Evolutionary conservation across 2,329 filamentous ascomycete species (phyloP), one percentile per base, ranked within the genome.

Genomic region (Sporothrix sp.): DNA sequence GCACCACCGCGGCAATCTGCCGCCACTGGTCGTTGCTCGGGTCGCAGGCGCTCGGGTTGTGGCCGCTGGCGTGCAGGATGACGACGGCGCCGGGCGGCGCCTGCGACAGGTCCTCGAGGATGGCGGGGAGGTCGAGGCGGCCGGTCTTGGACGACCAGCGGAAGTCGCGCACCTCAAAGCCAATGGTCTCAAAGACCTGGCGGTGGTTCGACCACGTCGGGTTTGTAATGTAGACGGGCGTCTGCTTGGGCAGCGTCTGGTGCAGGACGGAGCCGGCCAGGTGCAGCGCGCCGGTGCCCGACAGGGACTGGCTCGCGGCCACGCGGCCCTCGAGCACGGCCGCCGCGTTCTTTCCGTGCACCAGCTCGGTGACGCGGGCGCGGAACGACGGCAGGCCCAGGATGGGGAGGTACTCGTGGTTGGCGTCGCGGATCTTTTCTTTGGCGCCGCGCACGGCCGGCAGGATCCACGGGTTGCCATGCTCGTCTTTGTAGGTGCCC

Each of bases 191-290:
- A 16, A 97, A 95, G 74, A 98, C 95, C 69, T 96, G 91, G 72
- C 93, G 83, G 81, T 98, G 93, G 73, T 98, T 98, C 58, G 86
- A 88, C 93, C 93, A 98, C 54, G 93, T 97, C 50, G 93, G 93
- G 67, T 85, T 85, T 62, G 89, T 95, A 67, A 97, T 76, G 75
- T 95, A 95, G 69, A 94, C 81, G 52, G 82, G 80, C 58, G 78
- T 82, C 70, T 75, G 79, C 63, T 76, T 75, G 63, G 74, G 73
- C 75, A 87, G 94, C 79, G 96, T 96, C 67, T 84, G 89, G 66
- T 85, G 74, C 55, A 97, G 83, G 80, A 97, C 97, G 59, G 94
- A 81, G 57, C 84, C 90, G 58, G 91, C 93, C 35, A 97, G 74
- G 66, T 96, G 93, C 57, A 95, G 83, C 55, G 93, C 91, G 60